A percentile compares a stretch with the other conserved stretches of the same genome.
These are phyloP conservation scores for Penicillium cataractarum DNA, from an alignment of 495 filamentous ascomycete species.

Conservation along the genomic window DNA sequence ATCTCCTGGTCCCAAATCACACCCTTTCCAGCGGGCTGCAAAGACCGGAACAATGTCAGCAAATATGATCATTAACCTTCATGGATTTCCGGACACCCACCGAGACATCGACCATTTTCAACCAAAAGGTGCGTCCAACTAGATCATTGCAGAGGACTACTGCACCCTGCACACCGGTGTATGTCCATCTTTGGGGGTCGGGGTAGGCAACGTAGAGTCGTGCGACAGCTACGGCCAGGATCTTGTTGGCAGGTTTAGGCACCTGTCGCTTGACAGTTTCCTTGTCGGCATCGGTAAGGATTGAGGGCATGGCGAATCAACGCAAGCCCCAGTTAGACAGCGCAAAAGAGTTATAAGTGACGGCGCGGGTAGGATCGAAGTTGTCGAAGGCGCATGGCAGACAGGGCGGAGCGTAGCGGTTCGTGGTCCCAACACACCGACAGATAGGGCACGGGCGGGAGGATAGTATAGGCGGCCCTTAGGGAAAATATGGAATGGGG, in stretches of 20 bases:
- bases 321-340: constrained; percentile 4
- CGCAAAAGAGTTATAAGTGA: constrained; percentile 13
- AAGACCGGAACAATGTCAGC: constrained; percentile 24
- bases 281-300: constrained; percentile 88
- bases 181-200: constrained; percentile 83
- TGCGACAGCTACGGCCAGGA: constrained; percentile 89
- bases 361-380: constrained; percentile 13
- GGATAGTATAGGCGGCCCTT: background rate
- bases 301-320: constrained; percentile 73
- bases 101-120: constrained; percentile 96
- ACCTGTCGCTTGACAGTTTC: constrained; percentile 89
- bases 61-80: constrained; percentile 6
- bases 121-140: constrained; percentile 93
- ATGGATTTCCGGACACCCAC: constrained; percentile 54
- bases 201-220: constrained; percentile 94
- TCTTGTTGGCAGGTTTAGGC: constrained; percentile 92
- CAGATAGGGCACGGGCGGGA: constrained; percentile 13
- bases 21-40: constrained; percentile 74
- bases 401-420: constrained; percentile 16
- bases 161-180: constrained; percentile 91
- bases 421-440: constrained; percentile 23
- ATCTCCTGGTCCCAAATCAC: constrained; percentile 99
- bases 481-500: background rate
- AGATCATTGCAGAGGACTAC: constrained; percentile 91
- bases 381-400: constrained; percentile 41